Conservation (phyloP, 805 yeast genomes). For the Candida lessepsii region DNA sequence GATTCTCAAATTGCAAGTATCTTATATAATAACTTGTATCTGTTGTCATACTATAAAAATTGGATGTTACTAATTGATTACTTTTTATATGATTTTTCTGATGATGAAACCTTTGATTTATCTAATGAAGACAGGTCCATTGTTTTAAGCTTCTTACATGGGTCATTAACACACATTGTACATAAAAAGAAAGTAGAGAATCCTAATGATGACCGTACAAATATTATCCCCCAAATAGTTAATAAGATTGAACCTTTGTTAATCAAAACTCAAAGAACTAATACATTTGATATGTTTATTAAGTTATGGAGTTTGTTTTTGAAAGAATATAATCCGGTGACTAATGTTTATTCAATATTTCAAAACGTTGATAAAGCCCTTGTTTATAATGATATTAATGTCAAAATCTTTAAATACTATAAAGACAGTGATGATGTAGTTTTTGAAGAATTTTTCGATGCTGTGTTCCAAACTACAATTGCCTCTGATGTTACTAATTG, state of each 20-base stretch:
- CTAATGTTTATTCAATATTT: slow-evolving; percentile 6
- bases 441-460: slow-evolving; percentile 4
- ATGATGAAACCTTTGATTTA: slow-evolving; percentile 13
- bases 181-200: slow-evolving; percentile 22
- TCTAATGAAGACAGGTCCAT: slow-evolving; percentile 7
- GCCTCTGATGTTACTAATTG: slow-evolving; percentile 5
- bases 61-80: slow-evolving; percentile 44
- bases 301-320: slow-evolving; percentile 11
- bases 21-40: slow-evolving; percentile 33
- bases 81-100: slow-evolving; percentile 43
- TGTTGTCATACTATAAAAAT: slow-evolving; percentile 28
- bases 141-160: slow-evolving; percentile 41
- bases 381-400: slow-evolving; percentile 3
- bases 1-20: neutral
- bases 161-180: slow-evolving; percentile 33
- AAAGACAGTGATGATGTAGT: neutral
- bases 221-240: neutral
- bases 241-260: slow-evolving; percentile 1
- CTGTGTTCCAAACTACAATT: neutral
- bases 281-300: slow-evolving; percentile 5
- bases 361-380: slow-evolving; percentile 4
- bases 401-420: neutral
- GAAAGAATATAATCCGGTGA: neutral
- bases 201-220: slow-evolving; percentile 8
- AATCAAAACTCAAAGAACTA: neutral